Percentiles rank a stretch among this genome's conserved stretches.
phyloP scores from a whole-genome alignment of 2,329 filamentous ascomycete species.

The Pseudocercospora pini-densiflorae region DNA sequence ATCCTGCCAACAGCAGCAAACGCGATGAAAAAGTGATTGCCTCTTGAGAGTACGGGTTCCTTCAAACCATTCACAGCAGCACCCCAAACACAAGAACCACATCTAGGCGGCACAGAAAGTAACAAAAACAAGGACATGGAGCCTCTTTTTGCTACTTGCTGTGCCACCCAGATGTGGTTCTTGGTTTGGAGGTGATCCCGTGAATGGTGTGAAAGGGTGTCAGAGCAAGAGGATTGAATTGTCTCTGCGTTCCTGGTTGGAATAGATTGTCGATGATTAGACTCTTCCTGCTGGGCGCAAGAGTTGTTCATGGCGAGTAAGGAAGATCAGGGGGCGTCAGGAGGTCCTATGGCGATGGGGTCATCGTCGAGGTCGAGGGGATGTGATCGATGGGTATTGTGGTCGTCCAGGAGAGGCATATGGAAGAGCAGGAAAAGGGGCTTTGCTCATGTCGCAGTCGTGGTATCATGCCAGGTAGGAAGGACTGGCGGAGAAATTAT shows the following conservation, averaged over 20 bases:
- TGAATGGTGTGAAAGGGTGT: too few relatives aligned
- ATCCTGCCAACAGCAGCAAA: not conserved
- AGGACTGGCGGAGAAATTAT: not conserved
- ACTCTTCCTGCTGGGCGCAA: too few relatives aligned
- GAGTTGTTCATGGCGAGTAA: too few relatives aligned
- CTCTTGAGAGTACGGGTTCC: not conserved
- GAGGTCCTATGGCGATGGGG: too few relatives aligned
- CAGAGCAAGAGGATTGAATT: too few relatives aligned
- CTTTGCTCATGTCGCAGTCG: not conserved
- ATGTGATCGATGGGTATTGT: too few relatives aligned
- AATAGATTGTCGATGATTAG: too few relatives aligned
- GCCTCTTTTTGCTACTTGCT: not conserved
- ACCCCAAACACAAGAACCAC: not conserved
- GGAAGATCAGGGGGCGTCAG: too few relatives aligned
- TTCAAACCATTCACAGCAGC: not conserved
- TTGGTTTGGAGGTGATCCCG: not conserved
- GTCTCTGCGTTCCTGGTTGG: too few relatives aligned
- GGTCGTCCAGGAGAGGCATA: too few relatives aligned
- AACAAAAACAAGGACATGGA: not conserved
- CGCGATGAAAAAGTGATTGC: not conserved
- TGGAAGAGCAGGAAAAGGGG: not conserved
- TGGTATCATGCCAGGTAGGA: not conserved
- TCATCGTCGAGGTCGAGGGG: too few relatives aligned
- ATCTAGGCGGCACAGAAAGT: not conserved
- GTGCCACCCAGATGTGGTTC: not conserved